Conservation (phyloP, 2,329 filamentous ascomycete species). For the Tolypocladium pustulatum region DNA sequence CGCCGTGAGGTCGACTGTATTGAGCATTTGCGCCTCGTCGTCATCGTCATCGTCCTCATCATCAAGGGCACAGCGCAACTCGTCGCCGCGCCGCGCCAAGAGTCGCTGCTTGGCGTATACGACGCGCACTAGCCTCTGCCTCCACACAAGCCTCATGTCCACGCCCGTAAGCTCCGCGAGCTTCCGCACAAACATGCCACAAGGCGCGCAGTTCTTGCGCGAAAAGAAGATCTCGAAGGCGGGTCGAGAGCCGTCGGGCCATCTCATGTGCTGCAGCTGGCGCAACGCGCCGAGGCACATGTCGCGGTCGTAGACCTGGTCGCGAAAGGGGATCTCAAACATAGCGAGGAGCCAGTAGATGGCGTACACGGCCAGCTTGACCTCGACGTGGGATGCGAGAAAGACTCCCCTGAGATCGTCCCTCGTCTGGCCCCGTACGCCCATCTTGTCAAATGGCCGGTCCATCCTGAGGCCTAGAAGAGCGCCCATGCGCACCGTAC, state of each 20-base stretch:
- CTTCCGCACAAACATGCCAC: conserved; percentile 12
- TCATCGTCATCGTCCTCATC: background rate
- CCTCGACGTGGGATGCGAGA: conserved; percentile 26
- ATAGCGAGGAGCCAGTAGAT: conserved; percentile 16
- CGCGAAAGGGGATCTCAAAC: conserved; percentile 14
- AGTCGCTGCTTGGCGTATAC: conserved; percentile 10
- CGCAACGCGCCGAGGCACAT: conserved; percentile 7
- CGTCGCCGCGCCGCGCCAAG: background rate
- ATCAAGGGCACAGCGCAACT: background rate
- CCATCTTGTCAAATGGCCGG: conserved; percentile 16
- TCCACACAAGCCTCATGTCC: conserved; percentile 15
- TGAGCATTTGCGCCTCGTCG: background rate
- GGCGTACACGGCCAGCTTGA: conserved; percentile 25
- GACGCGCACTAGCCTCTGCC: conserved; percentile 14
- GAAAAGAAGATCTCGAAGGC: conserved; percentile 24
- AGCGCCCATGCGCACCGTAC: conserved; percentile 17
- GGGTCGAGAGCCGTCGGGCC: conserved; percentile 16
- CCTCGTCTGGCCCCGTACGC: background rate
- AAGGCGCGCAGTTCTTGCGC: conserved; percentile 18
- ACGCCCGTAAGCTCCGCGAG: conserved; percentile 18
- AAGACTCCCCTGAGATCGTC: conserved; percentile 14
- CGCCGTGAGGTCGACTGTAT: background rate
- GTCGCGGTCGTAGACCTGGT: conserved; percentile 6
- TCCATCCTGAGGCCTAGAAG: conserved; percentile 18
- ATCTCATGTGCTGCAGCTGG: conserved; percentile 10